phyloP scores from a whole-genome alignment of 2,329 filamentous ascomycete species.

The Fusarium gaditjirri region DNA sequence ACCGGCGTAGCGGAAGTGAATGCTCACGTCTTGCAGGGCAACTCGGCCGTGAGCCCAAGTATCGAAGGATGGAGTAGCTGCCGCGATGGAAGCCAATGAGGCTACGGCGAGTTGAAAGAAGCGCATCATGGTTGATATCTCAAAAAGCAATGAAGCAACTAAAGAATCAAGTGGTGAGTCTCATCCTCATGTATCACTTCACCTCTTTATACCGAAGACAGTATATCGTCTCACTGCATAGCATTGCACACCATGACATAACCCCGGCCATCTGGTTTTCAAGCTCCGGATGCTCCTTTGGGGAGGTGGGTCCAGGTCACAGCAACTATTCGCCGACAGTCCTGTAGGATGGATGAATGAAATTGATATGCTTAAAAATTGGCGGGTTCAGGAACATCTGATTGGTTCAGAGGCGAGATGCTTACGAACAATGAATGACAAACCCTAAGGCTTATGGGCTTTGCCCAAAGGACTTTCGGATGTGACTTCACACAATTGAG shows the following conservation, averaged over 20 bases:
- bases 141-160: accelerated
- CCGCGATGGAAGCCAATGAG: not conserved
- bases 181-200: accelerated
- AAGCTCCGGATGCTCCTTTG: constrained; percentile 25
- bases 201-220: not conserved
- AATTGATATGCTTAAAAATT: not conserved
- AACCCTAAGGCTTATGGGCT: not conserved
- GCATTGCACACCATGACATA: not conserved
- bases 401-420: not conserved
- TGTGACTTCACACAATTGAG: not conserved
- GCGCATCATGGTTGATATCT: not conserved
- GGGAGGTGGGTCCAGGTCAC: not conserved
- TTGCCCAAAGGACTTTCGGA: not conserved
- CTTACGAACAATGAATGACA: not conserved
- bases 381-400: not conserved
- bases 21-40: constrained; percentile 52
- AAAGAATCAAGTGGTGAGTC: accelerated
- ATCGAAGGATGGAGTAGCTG: constrained; percentile 48
- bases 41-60: constrained; percentile 52
- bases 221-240: too few relatives aligned
- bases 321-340: not conserved
- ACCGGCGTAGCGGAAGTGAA: constrained; percentile 56
- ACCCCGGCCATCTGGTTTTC: not conserved
- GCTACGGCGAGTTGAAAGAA: not conserved
- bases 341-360: not conserved